Percentiles rank a stretch among this genome's conserved stretches.
Conservation (phyloP, 257 asterid species). For the Paraleonurus japonicus region DNA sequence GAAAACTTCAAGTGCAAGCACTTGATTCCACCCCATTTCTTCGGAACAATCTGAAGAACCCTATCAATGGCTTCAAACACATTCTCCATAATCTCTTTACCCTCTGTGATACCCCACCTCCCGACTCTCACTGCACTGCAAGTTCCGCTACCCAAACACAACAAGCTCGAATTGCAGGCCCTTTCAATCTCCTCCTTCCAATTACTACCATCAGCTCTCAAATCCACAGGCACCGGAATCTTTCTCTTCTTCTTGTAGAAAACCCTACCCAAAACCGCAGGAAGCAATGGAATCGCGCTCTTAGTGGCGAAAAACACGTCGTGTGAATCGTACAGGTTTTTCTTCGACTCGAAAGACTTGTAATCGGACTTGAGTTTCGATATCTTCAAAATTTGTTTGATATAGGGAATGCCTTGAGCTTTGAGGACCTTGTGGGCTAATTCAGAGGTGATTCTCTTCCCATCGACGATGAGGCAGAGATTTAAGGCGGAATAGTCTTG, state of each 20-base stretch:
- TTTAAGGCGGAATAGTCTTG: slow-evolving; percentile 23
- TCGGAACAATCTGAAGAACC: slow-evolving; percentile 51
- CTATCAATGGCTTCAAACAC: slow-evolving; percentile 56
- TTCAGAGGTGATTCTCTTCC: slow-evolving; percentile 56
- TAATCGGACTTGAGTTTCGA: slow-evolving; percentile 65
- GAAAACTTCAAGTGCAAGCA: slow-evolving; percentile 81
- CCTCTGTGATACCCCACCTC: slow-evolving; percentile 44
- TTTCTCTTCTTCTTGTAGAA: slow-evolving; percentile 73
- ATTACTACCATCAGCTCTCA: slow-evolving; percentile 40
- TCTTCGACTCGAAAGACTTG: slow-evolving; percentile 57
- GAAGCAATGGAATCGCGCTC: slow-evolving; percentile 46
- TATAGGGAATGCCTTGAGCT: slow-evolving; percentile 32
- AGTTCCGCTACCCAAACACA: slow-evolving; percentile 74
- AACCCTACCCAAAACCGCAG: slow-evolving; percentile 61
- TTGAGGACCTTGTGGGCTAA: slow-evolving; percentile 40
- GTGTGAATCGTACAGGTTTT: slow-evolving; percentile 46
- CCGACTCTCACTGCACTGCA: slow-evolving; percentile 67
- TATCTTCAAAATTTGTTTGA: slow-evolving; percentile 53
- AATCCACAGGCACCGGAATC: slow-evolving; percentile 61
- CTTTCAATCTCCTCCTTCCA: slow-evolving; percentile 80
- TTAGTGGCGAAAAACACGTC: slow-evolving; percentile 58
- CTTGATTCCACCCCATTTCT: slow-evolving; percentile 61
- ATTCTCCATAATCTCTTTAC: slow-evolving; percentile 58
- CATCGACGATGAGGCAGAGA: slow-evolving; percentile 69
- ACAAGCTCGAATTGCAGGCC: slow-evolving; percentile 48